Evolutionary conservation across 768 basidiomycete genomes (phyloP).

Genomic region (Pisolithus orientalis): DNA sequence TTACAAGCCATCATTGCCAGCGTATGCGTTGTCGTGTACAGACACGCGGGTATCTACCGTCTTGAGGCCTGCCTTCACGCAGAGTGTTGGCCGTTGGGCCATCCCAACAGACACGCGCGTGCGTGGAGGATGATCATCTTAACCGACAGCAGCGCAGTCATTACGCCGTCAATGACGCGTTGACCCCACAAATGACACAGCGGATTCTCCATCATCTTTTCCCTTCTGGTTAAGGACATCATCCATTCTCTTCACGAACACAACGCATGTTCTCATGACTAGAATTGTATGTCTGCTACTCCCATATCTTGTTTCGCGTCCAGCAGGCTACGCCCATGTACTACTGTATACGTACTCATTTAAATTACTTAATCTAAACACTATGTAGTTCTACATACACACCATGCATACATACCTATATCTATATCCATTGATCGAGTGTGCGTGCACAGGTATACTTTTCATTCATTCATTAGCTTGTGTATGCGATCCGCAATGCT

Average conservation of each 20-base stretch:
- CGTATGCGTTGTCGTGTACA: slow-evolving; percentile 27
- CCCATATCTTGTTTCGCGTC: background rate
- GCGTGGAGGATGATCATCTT: slow-evolving; percentile 5
- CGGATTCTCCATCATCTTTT: background rate
- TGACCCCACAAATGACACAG: too few relatives aligned
- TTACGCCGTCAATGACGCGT: too few relatives aligned
- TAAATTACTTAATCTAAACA: background rate
- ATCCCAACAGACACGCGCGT: slow-evolving; percentile 2
- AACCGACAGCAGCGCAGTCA: background rate
- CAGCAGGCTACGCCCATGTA: background rate
- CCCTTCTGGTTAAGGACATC: background rate
- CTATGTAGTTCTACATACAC: background rate
- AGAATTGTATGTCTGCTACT: background rate
- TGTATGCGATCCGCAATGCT: too few relatives aligned
- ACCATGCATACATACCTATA: background rate
- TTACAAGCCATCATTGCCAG: slow-evolving; percentile 25
- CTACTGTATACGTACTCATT: background rate
- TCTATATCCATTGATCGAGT: background rate
- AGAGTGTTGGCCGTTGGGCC: slow-evolving; percentile 3
- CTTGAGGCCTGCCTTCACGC: slow-evolving; percentile 27
- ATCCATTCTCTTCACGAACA: background rate
- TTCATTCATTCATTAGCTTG: too few relatives aligned
- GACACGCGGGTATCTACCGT: slow-evolving; percentile 30
- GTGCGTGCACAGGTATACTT: too few relatives aligned
- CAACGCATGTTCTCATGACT: background rate